These are phyloP conservation scores for Peniophora sp. DNA, from an alignment of 1,284 basidiomycete species.

Conservation along the genomic window DNA sequence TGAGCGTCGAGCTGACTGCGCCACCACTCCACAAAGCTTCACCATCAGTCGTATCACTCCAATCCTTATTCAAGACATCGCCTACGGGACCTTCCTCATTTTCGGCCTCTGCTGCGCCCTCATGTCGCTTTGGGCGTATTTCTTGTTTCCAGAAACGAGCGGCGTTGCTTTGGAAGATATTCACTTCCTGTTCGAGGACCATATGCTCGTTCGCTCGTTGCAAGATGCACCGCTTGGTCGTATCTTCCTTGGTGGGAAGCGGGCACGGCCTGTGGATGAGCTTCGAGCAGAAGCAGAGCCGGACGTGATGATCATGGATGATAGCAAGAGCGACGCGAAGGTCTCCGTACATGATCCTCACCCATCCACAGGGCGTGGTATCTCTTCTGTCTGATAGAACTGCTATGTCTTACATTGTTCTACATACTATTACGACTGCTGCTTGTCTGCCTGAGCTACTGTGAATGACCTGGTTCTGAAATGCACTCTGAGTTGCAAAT, in stretches of 20 bases:
- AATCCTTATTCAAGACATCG: conserved; percentile 39
- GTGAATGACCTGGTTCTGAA: too few species aligned
- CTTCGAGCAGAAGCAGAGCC: conserved; percentile 11
- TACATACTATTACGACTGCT: too few species aligned
- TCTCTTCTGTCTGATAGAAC: too few species aligned
- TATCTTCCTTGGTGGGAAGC: conserved; percentile 27
- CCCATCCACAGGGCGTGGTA: too few species aligned
- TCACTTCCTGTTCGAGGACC: conserved; percentile 35
- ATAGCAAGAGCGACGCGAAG: too few species aligned
- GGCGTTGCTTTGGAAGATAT: conserved; percentile 41
- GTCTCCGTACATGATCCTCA: too few species aligned
- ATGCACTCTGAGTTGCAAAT: too few species aligned
- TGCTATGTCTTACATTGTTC: too few species aligned
- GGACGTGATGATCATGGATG: neutral
- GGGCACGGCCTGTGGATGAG: conserved; percentile 22
- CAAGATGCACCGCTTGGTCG: conserved; percentile 38
- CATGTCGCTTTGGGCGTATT: conserved; percentile 37
- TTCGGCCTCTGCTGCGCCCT: conserved; percentile 39
- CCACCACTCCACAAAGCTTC: conserved; percentile 22
- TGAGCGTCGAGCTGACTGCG: too few species aligned
- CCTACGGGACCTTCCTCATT: conserved; percentile 43
- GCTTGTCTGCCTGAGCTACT: too few species aligned
- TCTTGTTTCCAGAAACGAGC: conserved; percentile 36
- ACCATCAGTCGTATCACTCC: conserved; percentile 42
- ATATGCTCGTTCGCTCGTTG: conserved; percentile 30